A percentile compares a stretch with the other conserved stretches of the same genome.
phyloP scores from a whole-genome alignment of 306 rosid genomes.

The Styphnolobium japonicum region DNA sequence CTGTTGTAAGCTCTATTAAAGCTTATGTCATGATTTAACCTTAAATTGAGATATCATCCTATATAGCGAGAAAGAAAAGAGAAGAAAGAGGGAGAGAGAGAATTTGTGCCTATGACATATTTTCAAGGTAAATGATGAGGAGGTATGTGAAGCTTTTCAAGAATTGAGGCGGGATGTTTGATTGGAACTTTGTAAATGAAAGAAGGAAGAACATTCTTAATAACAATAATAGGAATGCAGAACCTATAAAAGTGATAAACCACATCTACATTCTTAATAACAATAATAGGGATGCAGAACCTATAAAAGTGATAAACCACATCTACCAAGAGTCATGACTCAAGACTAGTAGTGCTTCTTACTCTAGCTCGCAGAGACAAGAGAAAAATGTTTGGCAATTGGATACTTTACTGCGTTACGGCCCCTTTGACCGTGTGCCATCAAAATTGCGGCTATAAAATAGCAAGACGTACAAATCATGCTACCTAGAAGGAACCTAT shows the following conservation, averaged over 20 bases:
- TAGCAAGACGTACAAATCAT: background rate
- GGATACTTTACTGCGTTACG: background rate
- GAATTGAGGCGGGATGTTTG: constrained; percentile 9
- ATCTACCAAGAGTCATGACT: background rate
- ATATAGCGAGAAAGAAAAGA: too few relatives aligned
- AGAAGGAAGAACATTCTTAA: background rate
- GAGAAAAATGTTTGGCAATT: background rate
- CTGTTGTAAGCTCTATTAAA: too few relatives aligned
- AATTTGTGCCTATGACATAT: background rate
- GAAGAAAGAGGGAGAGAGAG: background rate
- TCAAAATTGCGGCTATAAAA: background rate
- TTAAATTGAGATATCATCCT: too few relatives aligned
- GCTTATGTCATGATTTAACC: too few relatives aligned
- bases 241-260: background rate
- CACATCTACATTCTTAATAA: background rate
- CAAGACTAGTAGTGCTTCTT: background rate
- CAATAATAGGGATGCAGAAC: background rate
- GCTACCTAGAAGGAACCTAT: background rate
- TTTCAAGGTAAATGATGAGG: background rate
- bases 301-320: background rate
- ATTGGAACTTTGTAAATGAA: background rate
- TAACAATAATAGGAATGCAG: background rate
- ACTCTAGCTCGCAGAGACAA: background rate
- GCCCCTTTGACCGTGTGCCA: background rate
- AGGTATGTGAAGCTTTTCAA: background rate